These are phyloP conservation scores for Curvularia hawaiiensis DNA, from an alignment of 2,329 filamentous ascomycete genomes.

Conservation along the genomic window DNA sequence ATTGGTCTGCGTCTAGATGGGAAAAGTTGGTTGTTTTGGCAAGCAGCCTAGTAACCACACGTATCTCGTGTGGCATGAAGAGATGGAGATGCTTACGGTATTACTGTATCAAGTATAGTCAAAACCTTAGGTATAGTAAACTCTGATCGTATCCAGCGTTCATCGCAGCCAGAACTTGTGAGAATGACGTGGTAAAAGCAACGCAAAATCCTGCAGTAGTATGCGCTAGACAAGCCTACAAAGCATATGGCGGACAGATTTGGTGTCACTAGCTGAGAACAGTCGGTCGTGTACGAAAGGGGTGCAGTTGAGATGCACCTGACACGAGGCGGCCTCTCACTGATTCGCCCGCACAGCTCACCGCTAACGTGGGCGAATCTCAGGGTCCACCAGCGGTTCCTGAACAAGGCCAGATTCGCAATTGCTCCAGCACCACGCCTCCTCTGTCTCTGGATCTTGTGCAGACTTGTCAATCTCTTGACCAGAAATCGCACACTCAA, in stretches of 20 bases:
- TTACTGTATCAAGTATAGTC: background rate
- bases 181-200: background rate
- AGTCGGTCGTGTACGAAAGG: slow-evolving; percentile 17
- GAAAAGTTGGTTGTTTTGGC: background rate
- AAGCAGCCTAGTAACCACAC: background rate
- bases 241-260: background rate
- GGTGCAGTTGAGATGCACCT: slow-evolving; percentile 22
- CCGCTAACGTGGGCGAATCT: slow-evolving; percentile 31
- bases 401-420: slow-evolving; percentile 31
- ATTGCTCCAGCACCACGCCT: slow-evolving; percentile 26
- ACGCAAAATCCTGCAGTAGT: background rate
- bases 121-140: background rate
- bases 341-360: slow-evolving; percentile 27
- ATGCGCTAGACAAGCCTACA: background rate
- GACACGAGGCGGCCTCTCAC: slow-evolving; percentile 20
- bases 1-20: background rate
- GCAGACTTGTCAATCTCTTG: background rate
- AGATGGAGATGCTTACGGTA: background rate
- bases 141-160: background rate
- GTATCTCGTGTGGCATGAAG: background rate
- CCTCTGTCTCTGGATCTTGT: slow-evolving; percentile 6
- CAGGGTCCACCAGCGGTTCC: slow-evolving; percentile 35
- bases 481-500: background rate
- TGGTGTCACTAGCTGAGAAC: slow-evolving; percentile 2
- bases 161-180: background rate